Evolutionary conservation across 305 asterid species (phyloP).

Genomic region (Andrographis paniculata): DNA sequence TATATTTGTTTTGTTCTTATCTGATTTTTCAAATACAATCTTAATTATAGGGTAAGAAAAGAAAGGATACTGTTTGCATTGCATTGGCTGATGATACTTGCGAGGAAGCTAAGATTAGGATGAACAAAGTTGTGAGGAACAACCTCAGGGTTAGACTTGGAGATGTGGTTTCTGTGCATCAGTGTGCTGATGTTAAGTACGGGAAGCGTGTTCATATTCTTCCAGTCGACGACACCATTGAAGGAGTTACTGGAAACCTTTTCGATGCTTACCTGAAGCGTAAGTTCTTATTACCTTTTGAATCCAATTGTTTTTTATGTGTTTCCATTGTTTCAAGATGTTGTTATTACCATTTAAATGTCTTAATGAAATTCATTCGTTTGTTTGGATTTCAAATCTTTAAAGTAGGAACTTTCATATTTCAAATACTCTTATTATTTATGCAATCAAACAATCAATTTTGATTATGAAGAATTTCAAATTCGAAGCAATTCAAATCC

Average conservation of each 20-base stretch:
- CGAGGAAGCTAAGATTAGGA: conserved; percentile 56
- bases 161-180: conserved; percentile 64
- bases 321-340: neutral
- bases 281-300: conserved; percentile 19
- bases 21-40: neutral
- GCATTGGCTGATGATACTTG: conserved; percentile 58
- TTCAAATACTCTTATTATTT: too few relatives aligned
- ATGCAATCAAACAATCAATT: too few relatives aligned
- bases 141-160: conserved; percentile 71
- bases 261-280: conserved; percentile 57
- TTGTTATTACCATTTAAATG: too few relatives aligned
- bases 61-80: conserved; percentile 53
- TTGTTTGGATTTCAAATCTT: too few relatives aligned
- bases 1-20: neutral
- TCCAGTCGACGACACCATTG: conserved; percentile 55
- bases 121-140: conserved; percentile 59
- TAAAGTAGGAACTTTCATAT: too few relatives aligned
- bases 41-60: conserved; percentile 47
- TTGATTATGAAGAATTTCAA: too few relatives aligned
- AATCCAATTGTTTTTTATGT: neutral
- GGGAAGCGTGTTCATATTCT: conserved; percentile 68
- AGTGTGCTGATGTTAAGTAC: conserved; percentile 55
- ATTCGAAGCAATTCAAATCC: too few relatives aligned
- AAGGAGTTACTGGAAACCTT: conserved; percentile 52
- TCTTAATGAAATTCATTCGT: neutral